Evolutionary conservation across 805 yeast genomes (phyloP), one percentile per base, ranked within the genome.

Genomic region (Candida insectalens): DNA sequence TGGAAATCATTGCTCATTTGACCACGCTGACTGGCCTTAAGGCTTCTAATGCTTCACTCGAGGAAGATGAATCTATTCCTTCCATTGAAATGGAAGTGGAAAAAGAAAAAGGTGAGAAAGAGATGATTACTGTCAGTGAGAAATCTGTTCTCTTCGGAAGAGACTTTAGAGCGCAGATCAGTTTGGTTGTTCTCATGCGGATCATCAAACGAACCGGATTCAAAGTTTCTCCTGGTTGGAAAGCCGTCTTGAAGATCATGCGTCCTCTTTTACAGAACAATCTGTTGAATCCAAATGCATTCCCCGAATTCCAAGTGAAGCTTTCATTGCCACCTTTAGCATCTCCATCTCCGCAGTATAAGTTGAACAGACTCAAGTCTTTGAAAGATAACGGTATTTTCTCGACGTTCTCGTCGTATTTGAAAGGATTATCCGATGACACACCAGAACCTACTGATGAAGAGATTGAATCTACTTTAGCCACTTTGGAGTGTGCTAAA

Each of bases 391-490:
- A 67, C 8, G 85, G 97, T 2, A 51, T 92, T n/a, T 71, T 92
- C 36, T 83, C 95, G 1, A 83, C 97, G 0, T 78, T 92, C 46
- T 87, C 96, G 1, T 84, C 95, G 0, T 89, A 87, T 49, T 69
- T 92, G 56, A 83, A 92, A 42, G 92, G 96, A 14, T 72, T 78
- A 37, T 65, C 80, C 1, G 96, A 87, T 47, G 94, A 84, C 35
- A 76, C 83, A 3, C 78, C 81, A 1, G 97, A 89, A 54, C 99
- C 99, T 9, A 73, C 94, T 2, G 94, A 83, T 36, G 95, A 84
- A 49, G 96, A 89, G 45, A 79, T 92, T 32, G 95, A 87, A 42
- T 71, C 83, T 4, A 83, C 97, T 0, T 55, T 81, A 10, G 77
- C 85, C 4, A 82, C 96, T 0, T 60, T 80, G 28, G 95, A 88